Evolutionary conservation across 768 basidiomycete genomes (phyloP).

Genomic region (Tylopilus vinaceipallidus): DNA sequence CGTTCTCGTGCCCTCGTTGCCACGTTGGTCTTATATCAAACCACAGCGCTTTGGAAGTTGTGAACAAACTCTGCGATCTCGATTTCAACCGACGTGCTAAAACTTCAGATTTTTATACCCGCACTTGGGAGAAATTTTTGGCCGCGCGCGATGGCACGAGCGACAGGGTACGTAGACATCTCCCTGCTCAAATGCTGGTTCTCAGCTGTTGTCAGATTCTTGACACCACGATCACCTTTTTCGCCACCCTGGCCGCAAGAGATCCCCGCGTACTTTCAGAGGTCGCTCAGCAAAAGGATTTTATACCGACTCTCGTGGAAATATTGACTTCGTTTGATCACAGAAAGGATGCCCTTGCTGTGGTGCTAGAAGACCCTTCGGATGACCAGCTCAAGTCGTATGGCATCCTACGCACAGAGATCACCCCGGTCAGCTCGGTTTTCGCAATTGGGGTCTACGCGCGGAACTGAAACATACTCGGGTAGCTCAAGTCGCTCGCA

Average conservation of each 20-base stretch:
- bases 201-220: slow-evolving; percentile 46
- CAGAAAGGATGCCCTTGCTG: slow-evolving; percentile 49
- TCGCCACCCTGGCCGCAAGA: slow-evolving; percentile 59
- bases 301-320: slow-evolving; percentile 43
- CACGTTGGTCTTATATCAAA: not conserved
- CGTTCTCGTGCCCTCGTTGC: not conserved
- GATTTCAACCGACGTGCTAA: slow-evolving; percentile 82
- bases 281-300: slow-evolving; percentile 39
- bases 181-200: not conserved
- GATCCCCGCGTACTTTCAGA: slow-evolving; percentile 56
- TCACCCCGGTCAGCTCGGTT: slow-evolving; percentile 43
- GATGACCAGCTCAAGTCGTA: slow-evolving; percentile 48
- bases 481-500: slow-evolving; percentile 37
- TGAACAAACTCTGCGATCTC: slow-evolving; percentile 65
- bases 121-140: slow-evolving; percentile 66
- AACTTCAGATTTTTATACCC: slow-evolving; percentile 67
- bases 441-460: not conserved
- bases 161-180: slow-evolving; percentile 50
- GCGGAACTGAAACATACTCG: slow-evolving; percentile 6
- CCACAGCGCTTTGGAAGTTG: slow-evolving; percentile 70
- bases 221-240: slow-evolving; percentile 61
- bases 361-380: slow-evolving; percentile 33
- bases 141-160: slow-evolving; percentile 56
- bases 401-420: slow-evolving; percentile 60
- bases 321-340: slow-evolving; percentile 36